Evolutionary conservation across 768 basidiomycete genomes (phyloP).

Genomic region (Rhizopogon vesiculosus): DNA sequence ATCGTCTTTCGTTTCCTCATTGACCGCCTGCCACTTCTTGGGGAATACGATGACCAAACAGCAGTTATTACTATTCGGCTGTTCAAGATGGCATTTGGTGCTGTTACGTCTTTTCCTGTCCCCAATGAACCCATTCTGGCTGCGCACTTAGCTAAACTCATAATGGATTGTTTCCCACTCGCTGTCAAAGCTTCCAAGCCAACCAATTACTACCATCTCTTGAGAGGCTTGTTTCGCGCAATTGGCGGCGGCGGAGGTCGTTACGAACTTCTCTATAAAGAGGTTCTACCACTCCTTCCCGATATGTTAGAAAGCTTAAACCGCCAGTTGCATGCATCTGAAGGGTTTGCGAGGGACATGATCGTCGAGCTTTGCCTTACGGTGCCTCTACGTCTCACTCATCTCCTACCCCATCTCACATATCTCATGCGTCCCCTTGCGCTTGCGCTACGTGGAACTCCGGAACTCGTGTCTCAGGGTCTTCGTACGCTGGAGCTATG

Average conservation of each 20-base stretch:
- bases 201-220: conserved; percentile 87
- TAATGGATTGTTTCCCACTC: conserved; percentile 95
- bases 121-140: conserved; percentile 92
- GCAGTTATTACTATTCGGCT: conserved; percentile 84
- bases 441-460: conserved; percentile 78
- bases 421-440: conserved; percentile 97
- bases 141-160: conserved; percentile 83
- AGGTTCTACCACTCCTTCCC: conserved; percentile 91
- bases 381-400: conserved; percentile 91
- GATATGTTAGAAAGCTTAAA: conserved; percentile 97
- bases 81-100: conserved; percentile 93
- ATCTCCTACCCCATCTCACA: conserved; percentile 89
- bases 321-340: conserved; percentile 80
- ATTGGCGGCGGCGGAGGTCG: conserved; percentile 90
- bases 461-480: conserved; percentile 92
- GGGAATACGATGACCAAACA: conserved; percentile 77
- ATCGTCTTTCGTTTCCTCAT: conserved; percentile 88
- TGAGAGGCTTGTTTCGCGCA: conserved; percentile 88
- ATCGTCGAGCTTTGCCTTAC: conserved; percentile 97
- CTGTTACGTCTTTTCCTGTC: conserved; percentile 68
- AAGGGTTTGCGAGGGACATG: conserved; percentile 81
- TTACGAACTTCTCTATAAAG: conserved; percentile 93
- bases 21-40: conserved; percentile 74
- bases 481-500: conserved; percentile 96
- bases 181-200: conserved; percentile 91